Conservation (phyloP, 2,329 filamentous ascomycete genomes). For the Pseudonectria buxi region DNA sequence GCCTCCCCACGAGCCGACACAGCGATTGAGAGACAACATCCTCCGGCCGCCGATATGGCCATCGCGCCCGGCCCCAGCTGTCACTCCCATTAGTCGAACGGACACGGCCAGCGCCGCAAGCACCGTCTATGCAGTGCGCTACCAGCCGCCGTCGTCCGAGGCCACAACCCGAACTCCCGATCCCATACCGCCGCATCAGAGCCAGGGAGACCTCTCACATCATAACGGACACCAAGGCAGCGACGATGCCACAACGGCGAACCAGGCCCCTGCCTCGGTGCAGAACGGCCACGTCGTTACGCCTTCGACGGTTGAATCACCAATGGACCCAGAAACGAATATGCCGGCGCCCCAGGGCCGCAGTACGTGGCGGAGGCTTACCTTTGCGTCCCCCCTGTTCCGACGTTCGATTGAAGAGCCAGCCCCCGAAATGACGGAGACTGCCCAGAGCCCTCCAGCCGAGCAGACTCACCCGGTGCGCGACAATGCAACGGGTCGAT, state of each 20-base stretch:
- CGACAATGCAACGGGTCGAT: constrained; percentile 29
- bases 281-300: constrained; percentile 16
- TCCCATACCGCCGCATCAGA: constrained; percentile 21
- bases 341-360: constrained; percentile 15
- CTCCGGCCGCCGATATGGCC: constrained; percentile 49
- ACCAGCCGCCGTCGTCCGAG: constrained; percentile 52
- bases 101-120: constrained; percentile 59
- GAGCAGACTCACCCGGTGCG: constrained; percentile 1
- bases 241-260: constrained; percentile 21
- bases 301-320: constrained; percentile 6
- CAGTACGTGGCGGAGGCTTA: constrained; percentile 21
- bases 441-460: constrained; percentile 1
- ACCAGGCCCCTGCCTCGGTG: constrained; percentile 11
- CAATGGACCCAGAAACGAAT: constrained; percentile 24
- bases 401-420: constrained; percentile 6
- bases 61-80: constrained; percentile 45
- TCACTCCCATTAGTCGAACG: constrained; percentile 53
- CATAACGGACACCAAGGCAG: constrained; percentile 26
- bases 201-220: constrained; percentile 27
- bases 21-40: constrained; percentile 28
- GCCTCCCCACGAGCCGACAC: constrained; percentile 18
- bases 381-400: constrained; percentile 11
- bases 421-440: constrained; percentile 1
- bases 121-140: constrained; percentile 57
- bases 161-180: constrained; percentile 41